Conservation (phyloP, 768 basidiomycete genomes). For the Leccinum obscurum region DNA sequence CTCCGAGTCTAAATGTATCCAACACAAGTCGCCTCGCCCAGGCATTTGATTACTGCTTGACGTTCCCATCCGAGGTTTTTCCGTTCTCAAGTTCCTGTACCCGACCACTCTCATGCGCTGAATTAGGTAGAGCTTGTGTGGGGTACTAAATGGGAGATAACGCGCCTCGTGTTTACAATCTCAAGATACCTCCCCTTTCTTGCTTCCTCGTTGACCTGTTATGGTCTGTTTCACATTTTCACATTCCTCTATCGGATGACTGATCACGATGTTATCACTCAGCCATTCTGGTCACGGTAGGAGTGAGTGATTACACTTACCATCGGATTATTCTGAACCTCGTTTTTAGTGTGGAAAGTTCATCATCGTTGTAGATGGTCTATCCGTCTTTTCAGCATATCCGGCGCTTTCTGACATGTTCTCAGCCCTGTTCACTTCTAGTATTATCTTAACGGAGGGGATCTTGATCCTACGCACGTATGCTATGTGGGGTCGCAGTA, state of each 20-base stretch:
- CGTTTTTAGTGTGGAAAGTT: conserved; percentile 24
- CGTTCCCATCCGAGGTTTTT: conserved; percentile 23
- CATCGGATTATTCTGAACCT: background rate
- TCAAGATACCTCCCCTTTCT: conserved; percentile 31
- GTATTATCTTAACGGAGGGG: conserved; percentile 9
- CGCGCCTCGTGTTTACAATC: conserved; percentile 28
- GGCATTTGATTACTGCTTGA: conserved; percentile 27
- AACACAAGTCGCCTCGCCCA: background rate
- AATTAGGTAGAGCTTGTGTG: conserved; percentile 24
- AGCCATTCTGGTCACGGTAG: conserved; percentile 9
- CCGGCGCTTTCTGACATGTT: background rate
- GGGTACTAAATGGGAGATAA: conserved; percentile 22
- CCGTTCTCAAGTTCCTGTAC: no score
- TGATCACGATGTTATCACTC: background rate
- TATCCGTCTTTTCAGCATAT: background rate
- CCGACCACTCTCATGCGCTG: background rate
- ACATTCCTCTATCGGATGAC: background rate
- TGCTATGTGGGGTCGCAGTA: conserved; percentile 26
- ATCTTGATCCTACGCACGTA: conserved; percentile 24
- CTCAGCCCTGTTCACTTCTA: conserved; percentile 15
- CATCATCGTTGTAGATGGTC: conserved; percentile 20
- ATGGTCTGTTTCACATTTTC: conserved; percentile 12
- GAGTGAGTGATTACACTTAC: conserved; percentile 4
- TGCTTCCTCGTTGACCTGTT: conserved; percentile 18
- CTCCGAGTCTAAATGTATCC: background rate